Percentiles rank a stretch among this genome's conserved stretches.
Evolutionary conservation across 139 green algal genomes (phyloP).

Genomic region (Coelastrella sp.): DNA sequence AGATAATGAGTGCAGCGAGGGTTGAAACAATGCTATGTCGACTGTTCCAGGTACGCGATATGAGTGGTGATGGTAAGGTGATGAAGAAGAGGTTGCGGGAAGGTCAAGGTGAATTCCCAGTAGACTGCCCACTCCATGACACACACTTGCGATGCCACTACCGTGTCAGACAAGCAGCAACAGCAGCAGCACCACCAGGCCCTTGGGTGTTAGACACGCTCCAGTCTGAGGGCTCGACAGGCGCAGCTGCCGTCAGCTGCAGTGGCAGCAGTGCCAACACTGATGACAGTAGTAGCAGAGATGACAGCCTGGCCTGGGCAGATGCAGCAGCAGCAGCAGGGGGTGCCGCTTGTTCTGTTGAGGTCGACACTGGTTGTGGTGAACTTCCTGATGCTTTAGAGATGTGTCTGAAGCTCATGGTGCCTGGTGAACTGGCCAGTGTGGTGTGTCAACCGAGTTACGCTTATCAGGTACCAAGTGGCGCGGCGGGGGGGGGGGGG

Average conservation of each 20-base stretch:
- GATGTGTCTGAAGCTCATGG: constrained; percentile 80
- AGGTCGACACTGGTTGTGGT: constrained; percentile 68
- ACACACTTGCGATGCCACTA: constrained; percentile 75
- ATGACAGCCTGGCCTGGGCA: background rate
- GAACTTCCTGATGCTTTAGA: constrained; percentile 77
- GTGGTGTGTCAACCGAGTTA: constrained; percentile 32
- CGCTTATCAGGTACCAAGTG: constrained; percentile 50
- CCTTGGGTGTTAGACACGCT: constrained; percentile 50
- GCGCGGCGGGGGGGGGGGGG: no score
- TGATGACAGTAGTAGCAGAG: background rate
- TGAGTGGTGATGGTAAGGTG: constrained; percentile 79
- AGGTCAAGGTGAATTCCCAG: constrained; percentile 83
- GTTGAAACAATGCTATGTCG: background rate
- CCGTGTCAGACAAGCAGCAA: constrained; percentile 6
- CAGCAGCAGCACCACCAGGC: background rate
- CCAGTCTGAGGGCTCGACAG: background rate
- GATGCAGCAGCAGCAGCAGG: constrained; percentile 23
- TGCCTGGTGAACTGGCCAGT: constrained; percentile 71
- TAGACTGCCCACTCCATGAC: constrained; percentile 88
- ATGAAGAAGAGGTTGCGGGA: constrained; percentile 74
- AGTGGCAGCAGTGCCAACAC: background rate
- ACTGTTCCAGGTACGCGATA: constrained; percentile 76
- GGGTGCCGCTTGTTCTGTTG: constrained; percentile 29
- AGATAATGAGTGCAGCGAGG: no score
- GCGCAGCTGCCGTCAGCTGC: background rate